Conservation (phyloP, 345 rosid species). For the Leavenworthia alabamica region DNA sequence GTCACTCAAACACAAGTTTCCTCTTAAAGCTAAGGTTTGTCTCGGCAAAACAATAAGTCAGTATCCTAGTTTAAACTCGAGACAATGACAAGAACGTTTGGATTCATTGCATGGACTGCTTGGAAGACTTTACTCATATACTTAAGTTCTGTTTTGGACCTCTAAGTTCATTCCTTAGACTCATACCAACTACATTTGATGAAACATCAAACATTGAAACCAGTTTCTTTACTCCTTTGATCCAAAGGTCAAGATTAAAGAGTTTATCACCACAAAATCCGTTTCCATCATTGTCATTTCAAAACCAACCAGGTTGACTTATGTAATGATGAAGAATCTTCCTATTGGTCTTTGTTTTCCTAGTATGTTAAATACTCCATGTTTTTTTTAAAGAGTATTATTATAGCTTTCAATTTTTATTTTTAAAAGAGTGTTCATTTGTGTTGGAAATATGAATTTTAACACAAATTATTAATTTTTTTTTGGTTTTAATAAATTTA, state of each 20-base stretch:
- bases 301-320: conserved; percentile 91
- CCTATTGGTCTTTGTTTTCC: no score
- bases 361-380: no score
- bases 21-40: conserved; percentile 39
- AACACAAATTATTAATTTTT: no score
- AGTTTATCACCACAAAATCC: conserved; percentile 77
- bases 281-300: conserved; percentile 63
- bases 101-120: conserved; percentile 73
- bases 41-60: conserved; percentile 52
- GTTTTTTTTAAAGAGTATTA: no score
- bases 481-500: no score
- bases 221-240: conserved; percentile 54
- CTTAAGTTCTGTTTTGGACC: conserved; percentile 67
- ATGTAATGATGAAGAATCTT: no score
- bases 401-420: no score
- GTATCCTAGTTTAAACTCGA: conserved; percentile 70
- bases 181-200: conserved; percentile 73
- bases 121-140: conserved; percentile 80
- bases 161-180: conserved; percentile 91
- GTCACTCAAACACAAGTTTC: conserved; percentile 70
- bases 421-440: no score
- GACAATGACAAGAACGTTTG: conserved; percentile 63
- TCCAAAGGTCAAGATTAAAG: conserved; percentile 66
- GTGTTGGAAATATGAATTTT: no score
- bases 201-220: conserved; percentile 54